Percentiles rank a stretch among this genome's conserved stretches.
These are phyloP conservation scores for Aspergillus pseudoglaucus DNA, from an alignment of 2,329 filamentous ascomycete species.

Conservation along the genomic window DNA sequence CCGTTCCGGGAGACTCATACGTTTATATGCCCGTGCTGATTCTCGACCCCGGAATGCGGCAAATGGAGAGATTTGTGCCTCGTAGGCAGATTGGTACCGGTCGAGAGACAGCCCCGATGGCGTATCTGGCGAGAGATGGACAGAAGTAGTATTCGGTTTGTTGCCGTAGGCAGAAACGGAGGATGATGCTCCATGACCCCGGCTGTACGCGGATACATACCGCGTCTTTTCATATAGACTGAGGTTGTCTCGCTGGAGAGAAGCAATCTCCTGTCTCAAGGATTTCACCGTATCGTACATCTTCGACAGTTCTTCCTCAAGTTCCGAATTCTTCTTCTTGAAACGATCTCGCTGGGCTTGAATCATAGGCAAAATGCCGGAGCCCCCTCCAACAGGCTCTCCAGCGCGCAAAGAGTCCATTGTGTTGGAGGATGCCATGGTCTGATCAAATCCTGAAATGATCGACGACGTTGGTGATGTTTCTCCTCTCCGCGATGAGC, in stretches of 20 bases:
- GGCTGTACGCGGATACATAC: conserved; percentile 90
- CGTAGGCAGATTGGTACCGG: conserved; percentile 85
- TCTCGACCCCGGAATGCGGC: conserved; percentile 93
- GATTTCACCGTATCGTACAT: conserved; percentile 75
- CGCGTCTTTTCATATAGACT: conserved; percentile 96
- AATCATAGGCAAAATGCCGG: conserved; percentile 93
- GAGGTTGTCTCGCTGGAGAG: conserved; percentile 91
- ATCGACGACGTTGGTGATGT: conserved; percentile 94
- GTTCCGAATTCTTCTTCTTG: conserved; percentile 87
- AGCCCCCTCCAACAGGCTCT: conserved; percentile 64
- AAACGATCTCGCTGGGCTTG: conserved; percentile 96
- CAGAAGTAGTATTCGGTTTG: conserved; percentile 69
- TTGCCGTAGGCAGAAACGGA: conserved; percentile 56
- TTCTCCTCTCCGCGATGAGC: conserved; percentile 61
- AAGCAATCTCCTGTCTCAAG: conserved; percentile 81
- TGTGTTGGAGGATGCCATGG: conserved; percentile 43
- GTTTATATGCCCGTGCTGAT: conserved; percentile 79
- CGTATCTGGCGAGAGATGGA: conserved; percentile 54
- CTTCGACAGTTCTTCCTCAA: conserved; percentile 85
- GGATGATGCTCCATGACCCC: conserved; percentile 55
- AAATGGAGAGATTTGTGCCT: conserved; percentile 91
- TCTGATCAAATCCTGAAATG: conserved; percentile 89
- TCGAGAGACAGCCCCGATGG: conserved; percentile 65
- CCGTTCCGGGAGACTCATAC: conserved; percentile 87
- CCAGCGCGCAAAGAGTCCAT: conserved; percentile 59